phyloP scores from a whole-genome alignment of 164 flowering plant genomes.

The Amborella trichopoda region DNA sequence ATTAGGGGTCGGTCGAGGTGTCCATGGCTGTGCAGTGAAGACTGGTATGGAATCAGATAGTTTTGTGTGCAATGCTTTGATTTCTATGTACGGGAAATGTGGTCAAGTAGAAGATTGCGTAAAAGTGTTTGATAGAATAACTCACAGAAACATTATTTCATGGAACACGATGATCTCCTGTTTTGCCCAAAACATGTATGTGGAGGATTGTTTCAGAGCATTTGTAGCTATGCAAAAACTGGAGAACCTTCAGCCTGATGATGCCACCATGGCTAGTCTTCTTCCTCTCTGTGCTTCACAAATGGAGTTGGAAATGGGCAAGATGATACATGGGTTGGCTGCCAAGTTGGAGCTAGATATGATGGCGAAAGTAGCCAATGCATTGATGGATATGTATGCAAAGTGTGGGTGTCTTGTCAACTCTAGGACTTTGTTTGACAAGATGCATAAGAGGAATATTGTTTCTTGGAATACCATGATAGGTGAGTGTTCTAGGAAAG shows the following conservation, averaged over 20 bases:
- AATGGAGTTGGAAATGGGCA: slow-evolving; percentile 36
- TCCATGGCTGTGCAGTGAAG: slow-evolving; percentile 43
- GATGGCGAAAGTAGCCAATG: slow-evolving; percentile 38
- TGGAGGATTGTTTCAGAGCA: slow-evolving; percentile 17
- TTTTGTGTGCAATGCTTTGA: slow-evolving; percentile 49
- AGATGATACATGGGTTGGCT: slow-evolving; percentile 43
- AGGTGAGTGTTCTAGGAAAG: slow-evolving; percentile 33
- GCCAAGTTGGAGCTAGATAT: slow-evolving; percentile 31
- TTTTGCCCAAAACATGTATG: slow-evolving; percentile 32
- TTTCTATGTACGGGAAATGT: slow-evolving; percentile 53
- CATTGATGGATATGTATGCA: slow-evolving; percentile 50
- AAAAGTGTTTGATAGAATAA: slow-evolving; percentile 28
- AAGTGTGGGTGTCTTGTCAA: slow-evolving; percentile 36
- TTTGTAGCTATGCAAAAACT: slow-evolving; percentile 22
- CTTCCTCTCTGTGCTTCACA: slow-evolving; percentile 43
- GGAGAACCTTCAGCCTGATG: slow-evolving; percentile 33
- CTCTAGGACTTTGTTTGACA: slow-evolving; percentile 29
- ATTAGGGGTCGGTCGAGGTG: slow-evolving; percentile 16
- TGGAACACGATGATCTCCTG: slow-evolving; percentile 41
- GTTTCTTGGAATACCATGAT: slow-evolving; percentile 69
- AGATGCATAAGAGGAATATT: slow-evolving; percentile 24
- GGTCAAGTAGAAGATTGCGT: slow-evolving; percentile 24
- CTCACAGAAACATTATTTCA: slow-evolving; percentile 33
- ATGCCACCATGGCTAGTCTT: slow-evolving; percentile 37
- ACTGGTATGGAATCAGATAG: slow-evolving; percentile 24